A percentile compares a stretch with the other conserved stretches of the same genome.
Conservation (phyloP, 129 eudicot species). For the Pulicaria dysenterica region DNA sequence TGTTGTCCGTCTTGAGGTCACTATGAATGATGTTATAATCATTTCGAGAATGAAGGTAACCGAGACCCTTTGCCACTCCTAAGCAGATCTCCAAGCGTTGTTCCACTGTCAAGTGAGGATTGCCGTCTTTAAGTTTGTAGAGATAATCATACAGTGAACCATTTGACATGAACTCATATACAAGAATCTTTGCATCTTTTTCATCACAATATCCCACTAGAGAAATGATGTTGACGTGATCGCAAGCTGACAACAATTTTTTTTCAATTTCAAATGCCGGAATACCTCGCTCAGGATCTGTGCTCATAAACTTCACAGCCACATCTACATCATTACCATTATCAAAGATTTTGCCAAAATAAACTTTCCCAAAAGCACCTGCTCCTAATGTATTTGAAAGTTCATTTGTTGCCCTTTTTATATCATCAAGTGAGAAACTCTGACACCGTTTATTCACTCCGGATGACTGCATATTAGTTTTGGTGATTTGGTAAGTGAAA, state of each 20-base stretch:
- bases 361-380: neutral
- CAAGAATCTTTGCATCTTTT: neutral
- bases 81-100: neutral
- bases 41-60: neutral
- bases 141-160: constrained; percentile 2
- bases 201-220: constrained; percentile 7
- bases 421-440: neutral
- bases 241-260: neutral
- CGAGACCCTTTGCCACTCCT: neutral
- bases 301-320: neutral
- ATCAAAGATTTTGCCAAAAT: neutral
- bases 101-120: neutral
- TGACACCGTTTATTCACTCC: too few species aligned
- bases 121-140: neutral
- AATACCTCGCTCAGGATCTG: neutral
- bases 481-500: too few species aligned
- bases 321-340: neutral
- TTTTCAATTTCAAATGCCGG: neutral
- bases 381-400: neutral
- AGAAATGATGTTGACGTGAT: constrained; percentile 1
- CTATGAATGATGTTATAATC: constrained; percentile 9
- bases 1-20: neutral
- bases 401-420: neutral
- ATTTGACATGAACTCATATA: neutral
- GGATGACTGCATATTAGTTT: too few species aligned